Evolutionary conservation across 2,329 filamentous ascomycete species (phyloP).

Genomic region (Diaporthe citrichinensis): DNA sequence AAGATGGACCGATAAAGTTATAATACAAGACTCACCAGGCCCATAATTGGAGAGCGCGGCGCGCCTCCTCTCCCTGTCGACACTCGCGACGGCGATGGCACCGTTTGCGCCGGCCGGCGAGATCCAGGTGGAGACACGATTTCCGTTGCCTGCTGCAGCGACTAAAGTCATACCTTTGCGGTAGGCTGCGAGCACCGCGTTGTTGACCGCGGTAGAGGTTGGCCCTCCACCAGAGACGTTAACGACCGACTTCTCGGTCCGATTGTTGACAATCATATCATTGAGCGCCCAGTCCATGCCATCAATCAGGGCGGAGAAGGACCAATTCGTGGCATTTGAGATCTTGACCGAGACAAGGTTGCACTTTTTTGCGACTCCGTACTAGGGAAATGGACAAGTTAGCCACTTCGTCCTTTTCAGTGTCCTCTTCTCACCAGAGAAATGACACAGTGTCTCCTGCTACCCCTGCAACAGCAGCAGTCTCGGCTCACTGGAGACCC

Average conservation of each 20-base stretch:
- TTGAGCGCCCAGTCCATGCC: slow-evolving; percentile 1
- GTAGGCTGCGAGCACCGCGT: neutral
- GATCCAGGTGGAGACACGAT: slow-evolving; percentile 37
- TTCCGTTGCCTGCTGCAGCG: neutral
- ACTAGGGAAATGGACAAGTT: neutral
- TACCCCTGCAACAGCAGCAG: neutral
- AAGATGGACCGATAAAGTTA: no score
- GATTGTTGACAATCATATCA: neutral
- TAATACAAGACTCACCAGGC: neutral
- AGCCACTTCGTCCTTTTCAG: neutral
- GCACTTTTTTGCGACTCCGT: slow-evolving; percentile 5
- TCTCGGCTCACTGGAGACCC: neutral
- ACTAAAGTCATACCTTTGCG: slow-evolving; percentile 4
- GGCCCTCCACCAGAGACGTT: slow-evolving; percentile 1
- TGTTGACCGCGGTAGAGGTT: slow-evolving; percentile 3
- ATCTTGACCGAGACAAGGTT: slow-evolving; percentile 15
- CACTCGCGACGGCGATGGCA: slow-evolving; percentile 60
- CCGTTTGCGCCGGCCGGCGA: slow-evolving; percentile 54
- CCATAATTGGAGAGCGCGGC: slow-evolving; percentile 64
- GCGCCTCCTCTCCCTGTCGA: slow-evolving; percentile 49
- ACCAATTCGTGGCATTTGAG: neutral
- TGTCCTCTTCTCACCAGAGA: neutral
- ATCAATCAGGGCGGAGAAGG: neutral
- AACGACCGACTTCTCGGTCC: slow-evolving; percentile 6
- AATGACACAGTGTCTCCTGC: neutral